phyloP scores from a whole-genome alignment of 2,329 filamentous ascomycete genomes.

The Zymoseptoria brevis region DNA sequence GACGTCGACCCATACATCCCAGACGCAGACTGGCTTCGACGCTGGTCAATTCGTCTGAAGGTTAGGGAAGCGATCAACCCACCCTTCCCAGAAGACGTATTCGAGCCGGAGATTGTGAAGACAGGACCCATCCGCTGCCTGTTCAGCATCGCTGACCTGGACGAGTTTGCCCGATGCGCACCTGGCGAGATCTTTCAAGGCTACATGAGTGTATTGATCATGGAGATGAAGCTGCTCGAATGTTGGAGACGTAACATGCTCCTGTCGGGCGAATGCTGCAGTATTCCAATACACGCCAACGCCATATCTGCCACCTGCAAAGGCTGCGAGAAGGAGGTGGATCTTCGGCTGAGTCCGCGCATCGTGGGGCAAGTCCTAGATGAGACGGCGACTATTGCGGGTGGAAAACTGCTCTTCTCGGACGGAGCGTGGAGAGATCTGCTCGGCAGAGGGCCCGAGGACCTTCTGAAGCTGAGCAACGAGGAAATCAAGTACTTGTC shows the following conservation, averaged over 20 bases:
- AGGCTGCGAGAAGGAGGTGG: constrained; percentile 32
- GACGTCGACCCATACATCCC: constrained; percentile 49
- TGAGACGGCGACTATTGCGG: constrained; percentile 48
- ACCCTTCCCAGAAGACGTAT: constrained; percentile 35
- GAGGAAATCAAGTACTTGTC: constrained; percentile 44
- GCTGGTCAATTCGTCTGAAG: constrained; percentile 40
- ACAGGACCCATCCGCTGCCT: constrained; percentile 28
- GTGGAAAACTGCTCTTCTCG: constrained; percentile 48
- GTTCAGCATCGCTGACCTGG: constrained; percentile 39
- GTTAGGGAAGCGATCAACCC: constrained; percentile 46
- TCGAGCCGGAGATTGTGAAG: constrained; percentile 19
- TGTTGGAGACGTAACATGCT: constrained; percentile 38
- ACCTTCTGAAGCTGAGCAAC: constrained; percentile 34
- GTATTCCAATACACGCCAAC: constrained; percentile 48
- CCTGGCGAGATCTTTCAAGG: constrained; percentile 34
- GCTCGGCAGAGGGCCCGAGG: constrained; percentile 37
- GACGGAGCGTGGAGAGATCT: constrained; percentile 46
- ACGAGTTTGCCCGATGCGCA: constrained; percentile 33
- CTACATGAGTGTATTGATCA: constrained; percentile 39
- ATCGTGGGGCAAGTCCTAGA: constrained; percentile 41
- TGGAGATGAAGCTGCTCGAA: constrained; percentile 34
- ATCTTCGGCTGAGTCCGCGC: constrained; percentile 36
- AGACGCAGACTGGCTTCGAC: constrained; percentile 48
- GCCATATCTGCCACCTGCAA: constrained; percentile 32
- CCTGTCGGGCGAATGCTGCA: constrained; percentile 44